Evolutionary conservation across 2,329 filamentous ascomycete species (phyloP).

Genomic region (Trichoderma sp.): DNA sequence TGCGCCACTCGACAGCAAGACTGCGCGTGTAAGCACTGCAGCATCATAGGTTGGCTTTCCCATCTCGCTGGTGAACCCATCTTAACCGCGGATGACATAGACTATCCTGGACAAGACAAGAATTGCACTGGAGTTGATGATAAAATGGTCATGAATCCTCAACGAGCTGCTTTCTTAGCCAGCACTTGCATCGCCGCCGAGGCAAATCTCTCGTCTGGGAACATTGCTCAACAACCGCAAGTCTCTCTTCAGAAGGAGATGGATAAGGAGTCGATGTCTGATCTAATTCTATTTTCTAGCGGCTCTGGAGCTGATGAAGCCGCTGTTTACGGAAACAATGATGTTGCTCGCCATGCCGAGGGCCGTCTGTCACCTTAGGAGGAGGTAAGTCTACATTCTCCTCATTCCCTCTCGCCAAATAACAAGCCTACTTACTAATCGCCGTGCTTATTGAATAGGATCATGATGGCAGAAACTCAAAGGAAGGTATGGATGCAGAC

Average conservation of each 20-base stretch:
- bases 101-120: constrained; percentile 14
- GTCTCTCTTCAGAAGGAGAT: not conserved
- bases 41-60: constrained; percentile 17
- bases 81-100: constrained; percentile 19
- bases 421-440: not conserved
- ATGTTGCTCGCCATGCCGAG: not conserved
- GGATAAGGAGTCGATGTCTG: not conserved
- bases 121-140: not conserved
- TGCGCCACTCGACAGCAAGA: not conserved
- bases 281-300: not conserved
- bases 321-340: not conserved
- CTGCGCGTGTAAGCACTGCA: constrained; percentile 22
- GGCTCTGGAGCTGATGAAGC: not conserved
- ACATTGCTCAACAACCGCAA: not conserved
- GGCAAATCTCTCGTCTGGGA: not conserved
- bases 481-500: not conserved
- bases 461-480: not conserved
- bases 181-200: not conserved
- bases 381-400: constrained; percentile 21
- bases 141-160: not conserved
- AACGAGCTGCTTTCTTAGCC: not conserved
- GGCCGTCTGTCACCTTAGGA: constrained; percentile 32
- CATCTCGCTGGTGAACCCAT: not conserved
- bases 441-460: not conserved
- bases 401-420: not conserved